phyloP scores from a whole-genome alignment of 306 rosid species.

The Pyrus communis region DNA sequence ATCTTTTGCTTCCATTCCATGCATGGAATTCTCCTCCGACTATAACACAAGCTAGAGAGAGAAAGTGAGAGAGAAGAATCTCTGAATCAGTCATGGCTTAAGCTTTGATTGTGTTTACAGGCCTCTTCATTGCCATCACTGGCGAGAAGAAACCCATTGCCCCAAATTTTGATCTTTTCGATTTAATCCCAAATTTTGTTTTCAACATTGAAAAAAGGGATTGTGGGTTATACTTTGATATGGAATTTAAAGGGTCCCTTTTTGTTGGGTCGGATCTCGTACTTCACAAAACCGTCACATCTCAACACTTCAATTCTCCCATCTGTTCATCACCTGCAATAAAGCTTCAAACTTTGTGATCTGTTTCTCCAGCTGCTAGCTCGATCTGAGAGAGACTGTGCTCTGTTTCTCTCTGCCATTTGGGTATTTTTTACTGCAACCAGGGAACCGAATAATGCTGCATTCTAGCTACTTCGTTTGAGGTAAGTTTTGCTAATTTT shows the following conservation, averaged over 20 bases:
- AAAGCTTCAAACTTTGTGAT: constrained; percentile 43
- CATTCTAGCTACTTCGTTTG: constrained; percentile 21
- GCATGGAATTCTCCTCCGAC: constrained; percentile 95
- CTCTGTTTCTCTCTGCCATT: constrained; percentile 9
- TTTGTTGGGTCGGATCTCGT: constrained; percentile 73
- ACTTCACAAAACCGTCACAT: constrained; percentile 65
- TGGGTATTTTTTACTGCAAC: neutral
- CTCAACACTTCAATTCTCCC: constrained; percentile 44
- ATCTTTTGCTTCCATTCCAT: constrained; percentile 69
- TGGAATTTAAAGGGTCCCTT: constrained; percentile 37
- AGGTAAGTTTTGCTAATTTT: constrained; percentile 36
- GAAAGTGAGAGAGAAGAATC: constrained; percentile 9
- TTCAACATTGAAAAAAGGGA: constrained; percentile 20
- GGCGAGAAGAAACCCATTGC: constrained; percentile 21
- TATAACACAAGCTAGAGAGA: constrained; percentile 27
- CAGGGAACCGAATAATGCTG: constrained; percentile 36
- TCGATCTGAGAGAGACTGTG: constrained; percentile 35
- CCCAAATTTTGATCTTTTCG: constrained; percentile 26
- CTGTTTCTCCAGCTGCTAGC: constrained; percentile 32
- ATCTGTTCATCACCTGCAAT: constrained; percentile 20
- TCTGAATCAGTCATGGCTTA: constrained; percentile 34
- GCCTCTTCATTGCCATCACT: constrained; percentile 32
- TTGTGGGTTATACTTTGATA: constrained; percentile 12
- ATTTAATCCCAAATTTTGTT: constrained; percentile 11
- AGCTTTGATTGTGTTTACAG: constrained; percentile 31